Evolutionary conservation across 2,329 filamentous ascomycete species (phyloP), one percentile per base, ranked within the genome.

Genomic region (Colletotrichum lupini): DNA sequence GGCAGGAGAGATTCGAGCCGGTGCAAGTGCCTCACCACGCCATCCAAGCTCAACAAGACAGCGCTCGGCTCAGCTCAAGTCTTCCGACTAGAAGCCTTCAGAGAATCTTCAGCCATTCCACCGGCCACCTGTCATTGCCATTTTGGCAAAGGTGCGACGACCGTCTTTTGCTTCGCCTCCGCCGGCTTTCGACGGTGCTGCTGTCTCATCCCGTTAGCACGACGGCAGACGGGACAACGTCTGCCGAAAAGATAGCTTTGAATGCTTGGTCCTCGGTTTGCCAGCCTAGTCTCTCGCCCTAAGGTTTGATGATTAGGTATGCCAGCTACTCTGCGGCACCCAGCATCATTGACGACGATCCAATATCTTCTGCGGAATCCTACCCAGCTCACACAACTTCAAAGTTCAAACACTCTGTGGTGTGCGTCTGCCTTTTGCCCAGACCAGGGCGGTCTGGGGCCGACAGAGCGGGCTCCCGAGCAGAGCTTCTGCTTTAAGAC

Each of bases 401-500:
- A 22, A 22, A 32, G 30, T 32, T 32, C 30, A 32, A 16, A 28
- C 8, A 62, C 37, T 19, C 19, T 30, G 37, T 62, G 19, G 5
- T n/a, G 59, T 49, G 7, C 28, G 11, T 63, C 42, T 28, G 46
- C 28, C 30, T 56, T 22, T 14, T 3, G 28, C 64, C 32, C 58
- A 59, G 69, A 42, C 58, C 14, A 72, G 58, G 66, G 57, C 52
- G 56, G 56, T 57, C 64, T 68, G 58, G 63, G 63, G 68, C 68
- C 68, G 64, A 72, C 68, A 22, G 28, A 35, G 64, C 53, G 55
- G 67, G n/a, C 49, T 55, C 57, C 66, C 61, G 67, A 65, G 66
- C 70, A 73, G 70, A 73, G 70, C 60, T 69, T 70, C 67, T 70
- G 67, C 70, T 70, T 42, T 59, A n/a, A 26, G 59, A 56, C 60